Percentiles rank a stretch among this genome's conserved stretches.
phyloP scores from a whole-genome alignment of 768 basidiomycete genomes.

The Paxillus involutus region DNA sequence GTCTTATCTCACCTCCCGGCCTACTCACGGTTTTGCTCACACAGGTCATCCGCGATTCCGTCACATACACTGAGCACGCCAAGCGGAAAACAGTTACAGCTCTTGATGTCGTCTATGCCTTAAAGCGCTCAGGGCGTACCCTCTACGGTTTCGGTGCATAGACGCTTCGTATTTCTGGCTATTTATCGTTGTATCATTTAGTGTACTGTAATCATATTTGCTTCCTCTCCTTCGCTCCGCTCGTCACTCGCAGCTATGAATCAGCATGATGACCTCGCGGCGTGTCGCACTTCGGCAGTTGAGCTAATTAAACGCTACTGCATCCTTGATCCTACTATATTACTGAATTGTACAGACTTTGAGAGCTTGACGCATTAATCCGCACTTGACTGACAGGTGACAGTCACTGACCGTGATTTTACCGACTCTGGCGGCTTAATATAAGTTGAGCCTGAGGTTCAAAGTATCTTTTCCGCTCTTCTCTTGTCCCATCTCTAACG shows the following conservation, averaged over 20 bases:
- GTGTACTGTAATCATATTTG: constrained; percentile 29
- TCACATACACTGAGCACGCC: constrained; percentile 98
- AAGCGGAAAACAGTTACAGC: constrained; percentile 96
- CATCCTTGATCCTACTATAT: no score
- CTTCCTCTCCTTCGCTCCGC: neutral
- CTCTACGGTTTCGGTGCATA: constrained; percentile 64
- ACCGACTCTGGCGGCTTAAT: neutral
- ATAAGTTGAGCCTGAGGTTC: neutral
- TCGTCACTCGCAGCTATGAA: neutral
- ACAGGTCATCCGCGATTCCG: constrained; percentile 91
- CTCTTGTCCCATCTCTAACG: neutral
- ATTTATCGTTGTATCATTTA: constrained; percentile 35
- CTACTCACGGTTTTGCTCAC: constrained; percentile 33
- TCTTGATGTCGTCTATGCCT: constrained; percentile 88
- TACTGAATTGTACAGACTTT: no score
- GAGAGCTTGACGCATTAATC: neutral
- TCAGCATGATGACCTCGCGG: neutral
- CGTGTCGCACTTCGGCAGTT: neutral
- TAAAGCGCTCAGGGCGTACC: constrained; percentile 84
- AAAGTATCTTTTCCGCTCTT: neutral
- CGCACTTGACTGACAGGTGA: neutral
- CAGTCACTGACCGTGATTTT: constrained; percentile 6
- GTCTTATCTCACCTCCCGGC: neutral
- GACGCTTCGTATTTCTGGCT: constrained; percentile 24
- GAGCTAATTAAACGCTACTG: no score